Evolutionary conservation across 1,139 yeast genomes (phyloP).

Genomic region (Debaryomycetaceae sp.): DNA sequence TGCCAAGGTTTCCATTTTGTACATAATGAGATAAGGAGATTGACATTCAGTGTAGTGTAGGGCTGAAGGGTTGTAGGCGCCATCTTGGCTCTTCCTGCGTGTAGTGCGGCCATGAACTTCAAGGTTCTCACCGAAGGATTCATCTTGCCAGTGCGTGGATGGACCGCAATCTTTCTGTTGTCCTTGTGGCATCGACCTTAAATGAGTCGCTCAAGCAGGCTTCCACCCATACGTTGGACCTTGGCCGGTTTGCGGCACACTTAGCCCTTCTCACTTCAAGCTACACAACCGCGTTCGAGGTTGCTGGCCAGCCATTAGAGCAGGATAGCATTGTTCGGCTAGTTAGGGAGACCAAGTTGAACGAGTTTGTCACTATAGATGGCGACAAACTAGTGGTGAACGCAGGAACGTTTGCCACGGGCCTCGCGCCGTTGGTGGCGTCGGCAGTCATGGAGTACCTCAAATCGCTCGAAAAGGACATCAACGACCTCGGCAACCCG

Average conservation of each 20-base stretch:
- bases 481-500: conserved; percentile 21
- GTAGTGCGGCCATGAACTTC: too few relatives aligned
- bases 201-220: conserved; percentile 20
- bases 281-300: too few relatives aligned
- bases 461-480: conserved; percentile 20
- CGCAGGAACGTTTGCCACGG: conserved; percentile 13
- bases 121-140: too few relatives aligned
- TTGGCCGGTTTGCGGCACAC: too few relatives aligned
- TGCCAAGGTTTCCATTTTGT: conserved; percentile 4
- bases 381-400: conserved; percentile 17
- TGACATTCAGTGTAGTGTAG: neutral
- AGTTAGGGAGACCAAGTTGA: conserved; percentile 13
- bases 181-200: conserved; percentile 29
- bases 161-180: conserved; percentile 18
- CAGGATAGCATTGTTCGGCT: conserved; percentile 10
- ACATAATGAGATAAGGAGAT: conserved; percentile 1
- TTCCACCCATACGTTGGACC: too few relatives aligned
- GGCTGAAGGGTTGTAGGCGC: too few relatives aligned
- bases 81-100: too few relatives aligned
- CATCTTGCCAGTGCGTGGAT: too few relatives aligned
- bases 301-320: too few relatives aligned
- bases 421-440: conserved; percentile 24
- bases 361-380: conserved; percentile 17
- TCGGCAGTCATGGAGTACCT: conserved; percentile 23
- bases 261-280: too few relatives aligned